Conservation (phyloP, 225 moss, liverwort and hornwort genomes). For the Pseudisothecium myosuroides region DNA sequence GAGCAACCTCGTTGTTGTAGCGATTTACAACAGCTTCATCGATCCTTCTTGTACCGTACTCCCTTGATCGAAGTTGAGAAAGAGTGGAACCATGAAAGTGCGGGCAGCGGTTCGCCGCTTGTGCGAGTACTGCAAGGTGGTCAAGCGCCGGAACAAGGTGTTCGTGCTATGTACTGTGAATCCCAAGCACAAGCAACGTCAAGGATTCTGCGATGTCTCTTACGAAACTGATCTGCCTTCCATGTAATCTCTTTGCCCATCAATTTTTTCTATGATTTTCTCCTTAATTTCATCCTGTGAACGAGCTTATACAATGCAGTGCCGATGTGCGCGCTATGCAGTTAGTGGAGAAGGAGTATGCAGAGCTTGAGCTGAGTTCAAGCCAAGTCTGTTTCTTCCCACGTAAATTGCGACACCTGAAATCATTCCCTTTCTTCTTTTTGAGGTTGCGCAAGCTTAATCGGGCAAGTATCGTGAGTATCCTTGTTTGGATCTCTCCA, state of each 20-base stretch:
- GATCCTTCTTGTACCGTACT: neutral
- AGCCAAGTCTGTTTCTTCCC: neutral
- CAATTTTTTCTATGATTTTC: neutral
- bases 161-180: constrained; percentile 67
- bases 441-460: neutral
- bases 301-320: neutral
- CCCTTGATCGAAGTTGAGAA: neutral
- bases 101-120: constrained; percentile 84
- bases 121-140: constrained; percentile 91
- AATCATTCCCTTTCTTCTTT: neutral
- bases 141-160: constrained; percentile 72
- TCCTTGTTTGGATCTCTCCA: neutral
- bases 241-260: constrained; percentile 5
- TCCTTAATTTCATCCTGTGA: neutral
- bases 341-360: constrained; percentile 44
- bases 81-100: constrained; percentile 68
- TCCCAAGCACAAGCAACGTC: constrained; percentile 96
- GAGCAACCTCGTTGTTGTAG: neutral
- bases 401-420: neutral
- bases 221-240: constrained; percentile 23
- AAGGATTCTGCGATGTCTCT: constrained; percentile 67
- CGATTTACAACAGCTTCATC: neutral
- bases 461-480: neutral
- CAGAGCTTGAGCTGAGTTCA: constrained; percentile 17
- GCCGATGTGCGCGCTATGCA: constrained; percentile 13